Base-by-base conservation (phyloP, 352 stramenopile genomes). In the Lagenidium giganteum region DNA sequence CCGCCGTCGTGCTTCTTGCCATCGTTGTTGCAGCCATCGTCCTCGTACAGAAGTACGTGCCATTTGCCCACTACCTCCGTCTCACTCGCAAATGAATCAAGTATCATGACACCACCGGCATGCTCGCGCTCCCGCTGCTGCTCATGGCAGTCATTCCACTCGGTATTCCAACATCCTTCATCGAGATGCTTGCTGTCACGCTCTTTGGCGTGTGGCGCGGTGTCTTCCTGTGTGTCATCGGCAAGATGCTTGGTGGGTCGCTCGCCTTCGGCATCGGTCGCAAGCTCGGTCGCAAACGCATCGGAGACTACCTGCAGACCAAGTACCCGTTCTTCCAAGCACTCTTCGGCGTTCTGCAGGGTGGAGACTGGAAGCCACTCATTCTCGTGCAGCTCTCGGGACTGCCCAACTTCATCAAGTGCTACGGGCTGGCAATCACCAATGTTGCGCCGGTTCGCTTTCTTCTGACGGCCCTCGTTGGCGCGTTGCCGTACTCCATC, bases 361-460 rank as follows among this genome's bases (percentile, higher is more conserved):
- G 43, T 33, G 14, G 24, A 22, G 41, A 51, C 14, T 57, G 48
- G 48, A 51, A 45, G 32, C 40, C 42, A 21, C 48, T 57, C n/a
- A 6, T 57, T 12, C 41, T 57, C 16, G 18, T 57, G n/a, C 48
- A 57, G 36, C 24, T 57, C 0, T 57, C 48, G 9, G 31, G 48
- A 11, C 30, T 51, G 3, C 48, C 48, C 2, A 57, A 57, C 21
- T 18, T 35, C 8, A 8, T 57, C 28, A 57, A 57, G 41, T 57
- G 48, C 37, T 57, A 51, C 21, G 48, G 30, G 1, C 32, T 57
- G 9, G 24, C 48, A 27, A 41, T 57, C 29, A 51, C 42, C 14
- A 21, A 43, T 12, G 29, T 57, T 23, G 27, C 39, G n/a, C 17
- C 27, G 26, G 33, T 26, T 29, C 13, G 30, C 20, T 57, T 51